phyloP scores from a whole-genome alignment of 2,329 filamentous ascomycete genomes.

The Teratosphaeria zuluensis region DNA sequence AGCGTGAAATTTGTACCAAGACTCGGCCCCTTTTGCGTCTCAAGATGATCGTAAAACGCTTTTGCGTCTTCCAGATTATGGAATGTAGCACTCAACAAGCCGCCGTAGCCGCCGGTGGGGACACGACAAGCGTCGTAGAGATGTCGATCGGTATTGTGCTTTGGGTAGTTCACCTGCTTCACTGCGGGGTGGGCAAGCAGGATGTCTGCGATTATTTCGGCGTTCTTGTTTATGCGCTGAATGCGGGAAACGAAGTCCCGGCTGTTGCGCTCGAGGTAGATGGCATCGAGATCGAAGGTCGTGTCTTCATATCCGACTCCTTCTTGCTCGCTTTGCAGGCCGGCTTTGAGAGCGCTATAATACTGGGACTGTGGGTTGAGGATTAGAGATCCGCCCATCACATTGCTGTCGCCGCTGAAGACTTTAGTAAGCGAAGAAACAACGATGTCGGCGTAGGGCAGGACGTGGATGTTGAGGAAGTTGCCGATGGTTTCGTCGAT shows the following conservation, averaged over 20 bases:
- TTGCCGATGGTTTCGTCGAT: conserved; percentile 96
- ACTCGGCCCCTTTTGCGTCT: conserved; percentile 88
- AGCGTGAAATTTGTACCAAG: conserved; percentile 95
- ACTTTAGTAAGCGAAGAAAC: conserved; percentile 95
- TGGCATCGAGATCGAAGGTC: conserved; percentile 86
- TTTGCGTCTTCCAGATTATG: conserved; percentile 59
- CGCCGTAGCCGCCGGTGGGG: conserved; percentile 70
- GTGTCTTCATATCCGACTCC: conserved; percentile 65
- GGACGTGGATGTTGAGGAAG: conserved; percentile 88
- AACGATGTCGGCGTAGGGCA: conserved; percentile 81
- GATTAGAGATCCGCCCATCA: conserved; percentile 76
- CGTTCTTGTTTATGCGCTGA: conserved; percentile 73
- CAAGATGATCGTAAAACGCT: conserved; percentile 73
- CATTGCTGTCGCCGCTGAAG: conserved; percentile 94
- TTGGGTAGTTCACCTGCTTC: conserved; percentile 79
- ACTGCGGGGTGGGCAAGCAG: conserved; percentile 55
- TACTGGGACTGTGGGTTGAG: conserved; percentile 59
- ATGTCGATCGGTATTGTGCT: conserved; percentile 56
- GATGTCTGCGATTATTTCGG: conserved; percentile 69
- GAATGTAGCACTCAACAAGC: conserved; percentile 78
- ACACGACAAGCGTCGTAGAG: conserved; percentile 74
- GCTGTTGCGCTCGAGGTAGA: conserved; percentile 94
- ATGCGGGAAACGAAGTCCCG: conserved; percentile 80
- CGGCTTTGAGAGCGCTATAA: conserved; percentile 59
- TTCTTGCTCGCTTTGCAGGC: conserved; percentile 33